A percentile compares a stretch with the other conserved stretches of the same genome.
These are phyloP conservation scores for Kalaharituber pfeilii DNA, from an alignment of 2,329 filamentous ascomycete genomes.

Conservation along the genomic window DNA sequence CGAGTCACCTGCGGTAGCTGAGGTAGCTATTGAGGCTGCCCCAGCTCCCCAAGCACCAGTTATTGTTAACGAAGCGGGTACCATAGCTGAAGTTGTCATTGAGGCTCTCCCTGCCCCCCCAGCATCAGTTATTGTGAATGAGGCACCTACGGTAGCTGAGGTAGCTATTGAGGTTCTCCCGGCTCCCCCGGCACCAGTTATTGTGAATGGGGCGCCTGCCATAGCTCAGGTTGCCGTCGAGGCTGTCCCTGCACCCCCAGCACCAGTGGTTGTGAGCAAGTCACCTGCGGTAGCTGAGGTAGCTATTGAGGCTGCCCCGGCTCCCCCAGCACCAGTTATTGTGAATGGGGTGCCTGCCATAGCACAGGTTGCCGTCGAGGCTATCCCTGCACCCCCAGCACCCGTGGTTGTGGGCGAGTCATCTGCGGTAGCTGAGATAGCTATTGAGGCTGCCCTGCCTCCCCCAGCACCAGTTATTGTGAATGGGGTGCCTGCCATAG, in stretches of 20 bases:
- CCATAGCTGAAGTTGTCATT: not conserved
- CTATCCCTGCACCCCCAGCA: not conserved
- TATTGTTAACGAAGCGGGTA: not conserved
- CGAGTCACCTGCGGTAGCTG: not conserved
- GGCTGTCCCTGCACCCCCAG: not conserved
- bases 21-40: not conserved
- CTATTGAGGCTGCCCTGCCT: not conserved
- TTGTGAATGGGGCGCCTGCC: not conserved
- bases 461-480: not conserved
- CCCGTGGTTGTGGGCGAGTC: not conserved
- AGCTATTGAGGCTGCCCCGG: not conserved
- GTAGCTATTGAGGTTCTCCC: not conserved
- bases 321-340: not conserved
- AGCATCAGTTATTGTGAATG: not conserved
- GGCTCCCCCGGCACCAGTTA: not conserved
- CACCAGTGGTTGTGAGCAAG: not conserved
- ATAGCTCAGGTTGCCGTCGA: not conserved
- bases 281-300: no score
- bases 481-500: not conserved
- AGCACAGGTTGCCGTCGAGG: not conserved
- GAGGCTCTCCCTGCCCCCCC: not conserved
- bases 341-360: not conserved
- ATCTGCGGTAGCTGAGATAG: not conserved
- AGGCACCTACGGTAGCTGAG: not conserved
- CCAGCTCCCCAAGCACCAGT: not conserved